These are phyloP conservation scores for Termitomyces sp. DNA, from an alignment of 768 basidiomycete species.

Conservation along the genomic window DNA sequence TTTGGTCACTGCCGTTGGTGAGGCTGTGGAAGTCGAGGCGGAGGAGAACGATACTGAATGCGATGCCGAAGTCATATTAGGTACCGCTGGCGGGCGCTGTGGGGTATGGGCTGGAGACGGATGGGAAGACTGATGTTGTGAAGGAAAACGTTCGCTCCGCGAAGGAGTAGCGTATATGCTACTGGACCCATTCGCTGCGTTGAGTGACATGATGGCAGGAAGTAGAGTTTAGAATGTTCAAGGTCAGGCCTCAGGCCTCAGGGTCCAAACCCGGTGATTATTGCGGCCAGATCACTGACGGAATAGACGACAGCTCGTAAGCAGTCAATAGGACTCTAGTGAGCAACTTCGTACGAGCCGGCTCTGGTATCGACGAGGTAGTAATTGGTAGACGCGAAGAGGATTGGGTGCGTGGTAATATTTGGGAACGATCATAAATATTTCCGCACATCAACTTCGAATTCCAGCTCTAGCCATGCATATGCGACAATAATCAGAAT, in stretches of 20 bases:
- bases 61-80: conserved; percentile 8
- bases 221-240: conserved; percentile 4
- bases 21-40: conserved; percentile 1
- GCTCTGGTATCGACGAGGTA: conserved; percentile 6
- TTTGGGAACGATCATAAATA: conserved; percentile 5
- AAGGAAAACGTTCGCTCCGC: conserved; percentile 28
- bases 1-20: conserved; percentile 10
- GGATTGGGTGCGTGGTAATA: conserved; percentile 12
- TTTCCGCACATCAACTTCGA: not conserved
- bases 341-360: not conserved
- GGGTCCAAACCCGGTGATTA: conserved; percentile 6
- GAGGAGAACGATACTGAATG: conserved; percentile 14
- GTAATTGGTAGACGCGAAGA: not conserved
- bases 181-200: conserved; percentile 8
- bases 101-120: conserved; percentile 27
- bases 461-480: not conserved
- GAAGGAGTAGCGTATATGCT: conserved; percentile 25
- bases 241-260: conserved; percentile 6
- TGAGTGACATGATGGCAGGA: conserved; percentile 16
- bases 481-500: too few relatives aligned
- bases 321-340: not conserved
- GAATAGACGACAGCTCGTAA: not conserved
- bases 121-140: conserved; percentile 27
- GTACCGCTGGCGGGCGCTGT: conserved; percentile 8
- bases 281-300: conserved; percentile 5